Conservation (phyloP, 164 flowering plant species). For the Aristolochia contorta region DNA sequence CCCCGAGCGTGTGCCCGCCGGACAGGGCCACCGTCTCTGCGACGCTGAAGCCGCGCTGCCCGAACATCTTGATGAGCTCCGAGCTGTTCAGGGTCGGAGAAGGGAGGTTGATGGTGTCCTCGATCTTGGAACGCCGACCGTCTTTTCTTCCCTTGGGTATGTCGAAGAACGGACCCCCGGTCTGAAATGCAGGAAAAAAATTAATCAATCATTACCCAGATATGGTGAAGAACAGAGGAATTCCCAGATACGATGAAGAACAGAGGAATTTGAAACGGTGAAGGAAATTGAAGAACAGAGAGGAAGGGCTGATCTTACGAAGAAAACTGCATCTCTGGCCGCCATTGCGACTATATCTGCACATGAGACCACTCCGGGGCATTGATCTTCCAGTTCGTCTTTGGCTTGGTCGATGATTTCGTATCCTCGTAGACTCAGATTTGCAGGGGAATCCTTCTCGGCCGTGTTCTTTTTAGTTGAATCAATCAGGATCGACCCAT, state of each 20-base stretch:
- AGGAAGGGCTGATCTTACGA: constrained; percentile 22
- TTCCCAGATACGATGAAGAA: no score
- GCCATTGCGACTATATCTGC: constrained; percentile 89
- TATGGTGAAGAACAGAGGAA: no score
- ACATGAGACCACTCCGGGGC: constrained; percentile 84
- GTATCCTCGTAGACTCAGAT: constrained; percentile 70
- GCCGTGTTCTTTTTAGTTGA: constrained; percentile 69
- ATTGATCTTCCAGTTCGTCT: constrained; percentile 43
- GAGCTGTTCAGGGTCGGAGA: constrained; percentile 51
- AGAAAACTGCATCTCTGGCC: constrained; percentile 75
- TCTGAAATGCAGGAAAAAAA: constrained; percentile 17
- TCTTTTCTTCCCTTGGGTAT: constrained; percentile 85
- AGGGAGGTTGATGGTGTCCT: constrained; percentile 69
- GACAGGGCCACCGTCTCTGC: constrained; percentile 83
- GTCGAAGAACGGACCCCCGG: constrained; percentile 71
- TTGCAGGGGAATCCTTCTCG: constrained; percentile 83
- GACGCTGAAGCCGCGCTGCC: constrained; percentile 52
- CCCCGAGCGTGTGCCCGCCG: constrained; percentile 86
- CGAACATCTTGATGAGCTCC: constrained; percentile 44
- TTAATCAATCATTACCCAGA: no score
- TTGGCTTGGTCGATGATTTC: constrained; percentile 66
- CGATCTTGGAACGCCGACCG: constrained; percentile 69
- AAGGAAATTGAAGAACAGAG: neutral
- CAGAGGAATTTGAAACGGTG: neutral
- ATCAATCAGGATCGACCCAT: constrained; percentile 68